Conservation (phyloP, 164 flowering plant species). For the Litsea cubeba region DNA sequence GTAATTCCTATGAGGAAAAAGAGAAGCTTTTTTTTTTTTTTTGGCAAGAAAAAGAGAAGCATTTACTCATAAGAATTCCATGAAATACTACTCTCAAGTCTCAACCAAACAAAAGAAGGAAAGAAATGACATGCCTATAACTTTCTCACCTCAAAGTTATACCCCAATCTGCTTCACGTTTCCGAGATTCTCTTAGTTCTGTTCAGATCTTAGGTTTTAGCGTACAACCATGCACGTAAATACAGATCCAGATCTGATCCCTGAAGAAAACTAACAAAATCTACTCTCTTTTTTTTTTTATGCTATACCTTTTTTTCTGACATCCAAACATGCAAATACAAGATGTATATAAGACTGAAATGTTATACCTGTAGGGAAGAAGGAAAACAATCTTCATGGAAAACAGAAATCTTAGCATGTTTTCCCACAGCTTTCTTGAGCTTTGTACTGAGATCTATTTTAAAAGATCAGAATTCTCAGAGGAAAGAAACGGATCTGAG, state of each 20-base stretch:
- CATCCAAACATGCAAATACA: too few relatives aligned
- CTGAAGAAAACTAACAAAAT: background rate
- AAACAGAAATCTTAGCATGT: slow-evolving; percentile 12
- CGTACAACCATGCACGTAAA: background rate
- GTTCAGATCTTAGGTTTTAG: background rate
- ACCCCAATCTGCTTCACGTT: background rate
- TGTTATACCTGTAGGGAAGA: background rate
- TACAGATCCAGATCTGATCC: background rate
- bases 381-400: background rate
- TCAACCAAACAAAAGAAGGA: background rate
- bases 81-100: background rate
- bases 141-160: background rate
- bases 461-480: background rate
- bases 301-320: too few relatives aligned
- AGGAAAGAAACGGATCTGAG: slow-evolving; percentile 12
- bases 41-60: background rate
- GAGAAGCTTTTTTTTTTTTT: too few relatives aligned
- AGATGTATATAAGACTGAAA: background rate
- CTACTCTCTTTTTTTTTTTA: too few relatives aligned
- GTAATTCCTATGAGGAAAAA: too few relatives aligned
- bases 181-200: background rate
- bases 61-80: background rate
- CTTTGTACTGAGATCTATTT: slow-evolving; percentile 19
- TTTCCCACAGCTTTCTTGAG: slow-evolving; percentile 29
- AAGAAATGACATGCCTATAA: background rate